Percentiles rank a stretch among this genome's conserved stretches.
Conservation (phyloP, 73 alveolate species). For the Paramecium sexaurelia region DNA sequence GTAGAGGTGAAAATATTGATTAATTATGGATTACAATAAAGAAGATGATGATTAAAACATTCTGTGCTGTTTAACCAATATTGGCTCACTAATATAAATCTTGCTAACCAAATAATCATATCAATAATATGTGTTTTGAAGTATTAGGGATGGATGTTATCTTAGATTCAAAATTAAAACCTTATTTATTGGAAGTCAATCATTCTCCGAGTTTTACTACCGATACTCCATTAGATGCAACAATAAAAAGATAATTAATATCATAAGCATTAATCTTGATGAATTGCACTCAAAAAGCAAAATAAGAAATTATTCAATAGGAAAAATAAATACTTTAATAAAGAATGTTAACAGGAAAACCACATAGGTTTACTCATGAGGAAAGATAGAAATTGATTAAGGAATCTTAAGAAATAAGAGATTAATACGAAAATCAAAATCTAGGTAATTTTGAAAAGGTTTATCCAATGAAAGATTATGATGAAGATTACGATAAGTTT, state of each 20-base stretch:
- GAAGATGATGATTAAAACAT: slow-evolving; percentile 70
- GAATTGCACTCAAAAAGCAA: slow-evolving; percentile 16
- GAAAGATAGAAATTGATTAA: slow-evolving; percentile 57
- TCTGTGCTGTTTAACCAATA: slow-evolving; percentile 70
- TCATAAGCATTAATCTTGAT: slow-evolving; percentile 43
- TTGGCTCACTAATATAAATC: slow-evolving; percentile 73
- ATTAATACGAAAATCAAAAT: slow-evolving; percentile 66
- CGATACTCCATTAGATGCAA: slow-evolving; percentile 67
- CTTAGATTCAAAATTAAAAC: slow-evolving; percentile 64
- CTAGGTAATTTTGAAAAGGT: slow-evolving; percentile 63
- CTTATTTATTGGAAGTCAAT: slow-evolving; percentile 67
- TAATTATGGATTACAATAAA: slow-evolving; percentile 62
- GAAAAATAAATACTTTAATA: slow-evolving; percentile 24
- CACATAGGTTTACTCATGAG: neutral
- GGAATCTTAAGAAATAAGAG: slow-evolving; percentile 51
- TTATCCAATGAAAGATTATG: neutral
- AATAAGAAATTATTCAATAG: neutral
- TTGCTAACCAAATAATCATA: slow-evolving; percentile 68
- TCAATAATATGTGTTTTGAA: slow-evolving; percentile 74
- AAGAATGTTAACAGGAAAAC: slow-evolving; percentile 64
- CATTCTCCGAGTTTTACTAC: slow-evolving; percentile 74
- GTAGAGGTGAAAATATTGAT: slow-evolving; percentile 69
- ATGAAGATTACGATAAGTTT: slow-evolving; percentile 8
- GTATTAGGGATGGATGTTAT: slow-evolving; percentile 68
- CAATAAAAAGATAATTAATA: slow-evolving; percentile 35